These are phyloP conservation scores for Tremella fuciformis DNA, from an alignment of 768 basidiomycete species.

Conservation along the genomic window DNA sequence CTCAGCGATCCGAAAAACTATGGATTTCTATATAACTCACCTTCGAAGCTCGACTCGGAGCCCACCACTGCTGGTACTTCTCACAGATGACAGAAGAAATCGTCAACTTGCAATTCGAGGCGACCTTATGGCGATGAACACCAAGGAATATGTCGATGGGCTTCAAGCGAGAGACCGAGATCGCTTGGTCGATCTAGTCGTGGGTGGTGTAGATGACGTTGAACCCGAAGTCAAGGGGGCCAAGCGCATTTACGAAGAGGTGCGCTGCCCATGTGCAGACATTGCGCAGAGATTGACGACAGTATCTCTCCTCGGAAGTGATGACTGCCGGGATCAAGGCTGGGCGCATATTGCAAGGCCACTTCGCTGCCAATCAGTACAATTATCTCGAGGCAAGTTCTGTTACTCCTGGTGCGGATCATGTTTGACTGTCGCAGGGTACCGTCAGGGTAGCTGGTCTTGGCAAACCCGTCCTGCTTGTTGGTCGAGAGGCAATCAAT, in stretches of 20 bases:
- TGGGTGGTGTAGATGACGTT: slow-evolving; percentile 63
- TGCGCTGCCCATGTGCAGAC: slow-evolving; percentile 39
- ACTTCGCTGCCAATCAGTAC: slow-evolving; percentile 91
- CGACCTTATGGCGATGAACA: slow-evolving; percentile 57
- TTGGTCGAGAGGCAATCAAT: slow-evolving; percentile 92
- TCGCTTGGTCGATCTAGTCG: slow-evolving; percentile 75
- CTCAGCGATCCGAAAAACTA: slow-evolving; percentile 79
- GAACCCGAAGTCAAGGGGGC: slow-evolving; percentile 29
- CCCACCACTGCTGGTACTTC: slow-evolving; percentile 66
- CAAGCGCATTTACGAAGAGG: slow-evolving; percentile 64
- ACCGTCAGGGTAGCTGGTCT: slow-evolving; percentile 72
- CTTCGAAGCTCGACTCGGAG: slow-evolving; percentile 51
- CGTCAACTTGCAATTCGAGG: slow-evolving; percentile 68
- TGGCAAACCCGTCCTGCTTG: slow-evolving; percentile 72
- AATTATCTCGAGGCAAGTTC: slow-evolving; percentile 82
- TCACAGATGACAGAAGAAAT: slow-evolving; percentile 88
- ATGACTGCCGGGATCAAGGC: slow-evolving; percentile 79
- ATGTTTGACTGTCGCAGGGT: slow-evolving; percentile 57
- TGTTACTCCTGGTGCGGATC: neutral
- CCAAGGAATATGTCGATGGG: slow-evolving; percentile 73
- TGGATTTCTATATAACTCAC: slow-evolving; percentile 82
- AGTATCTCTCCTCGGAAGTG: slow-evolving; percentile 76
- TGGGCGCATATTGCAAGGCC: slow-evolving; percentile 80
- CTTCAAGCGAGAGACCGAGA: slow-evolving; percentile 59
- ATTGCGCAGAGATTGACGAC: slow-evolving; percentile 4